A percentile compares a stretch with the other conserved stretches of the same genome.
Evolutionary conservation across 2,329 filamentous ascomycete genomes (phyloP).

Genomic region (Gyromitra esculenta): DNA sequence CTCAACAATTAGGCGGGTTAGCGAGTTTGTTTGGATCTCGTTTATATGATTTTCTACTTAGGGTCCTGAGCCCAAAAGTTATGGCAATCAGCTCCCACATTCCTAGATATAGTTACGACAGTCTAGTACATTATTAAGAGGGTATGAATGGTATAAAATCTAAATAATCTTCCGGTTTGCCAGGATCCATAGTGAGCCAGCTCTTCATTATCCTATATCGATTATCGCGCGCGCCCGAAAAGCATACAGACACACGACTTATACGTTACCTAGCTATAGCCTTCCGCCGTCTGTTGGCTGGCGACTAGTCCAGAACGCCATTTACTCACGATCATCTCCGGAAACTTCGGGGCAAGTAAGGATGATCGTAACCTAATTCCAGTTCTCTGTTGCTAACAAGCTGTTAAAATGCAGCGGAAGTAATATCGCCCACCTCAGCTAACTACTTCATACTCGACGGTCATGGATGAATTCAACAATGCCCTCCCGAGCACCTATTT

Average conservation of each 20-base stretch:
- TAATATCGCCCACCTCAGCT: not conserved
- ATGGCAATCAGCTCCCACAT: no score
- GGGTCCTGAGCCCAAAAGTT: no score
- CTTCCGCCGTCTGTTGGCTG: not conserved
- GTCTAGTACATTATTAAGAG: no score
- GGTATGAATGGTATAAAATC: not conserved
- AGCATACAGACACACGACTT: not conserved
- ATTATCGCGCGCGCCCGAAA: not conserved
- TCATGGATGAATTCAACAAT: conserved; percentile 16
- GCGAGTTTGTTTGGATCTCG: no score
- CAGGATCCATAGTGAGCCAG: not conserved
- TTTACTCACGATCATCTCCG: no score
- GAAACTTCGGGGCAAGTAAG: not conserved
- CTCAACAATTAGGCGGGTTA: no score
- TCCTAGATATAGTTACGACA: no score
- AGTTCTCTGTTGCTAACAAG: not conserved
- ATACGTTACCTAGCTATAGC: not conserved
- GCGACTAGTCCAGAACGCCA: not conserved
- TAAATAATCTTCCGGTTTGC: not conserved
- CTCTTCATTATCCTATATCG: not conserved
- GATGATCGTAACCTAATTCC: not conserved
- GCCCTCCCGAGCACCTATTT: conserved; percentile 22
- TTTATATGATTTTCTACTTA: no score
- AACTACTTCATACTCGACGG: not conserved
- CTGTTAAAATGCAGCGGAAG: not conserved